A percentile compares a stretch with the other conserved stretches of the same genome.
These are phyloP conservation scores for Talaromyces stipitatus DNA, from an alignment of 495 filamentous ascomycete genomes.

Conservation along the genomic window DNA sequence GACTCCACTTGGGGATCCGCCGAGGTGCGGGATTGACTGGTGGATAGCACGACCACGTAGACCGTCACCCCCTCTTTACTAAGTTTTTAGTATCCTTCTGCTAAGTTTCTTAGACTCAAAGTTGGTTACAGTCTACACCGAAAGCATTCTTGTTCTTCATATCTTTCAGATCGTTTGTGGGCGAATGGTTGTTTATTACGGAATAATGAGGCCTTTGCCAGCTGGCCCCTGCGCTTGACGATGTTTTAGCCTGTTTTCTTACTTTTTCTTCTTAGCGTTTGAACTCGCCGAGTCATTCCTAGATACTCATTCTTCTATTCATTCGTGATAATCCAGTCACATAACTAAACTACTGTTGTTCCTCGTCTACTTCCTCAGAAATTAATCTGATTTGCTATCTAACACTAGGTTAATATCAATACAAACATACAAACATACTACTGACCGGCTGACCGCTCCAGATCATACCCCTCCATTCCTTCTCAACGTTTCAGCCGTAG, in stretches of 20 bases:
- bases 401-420: background rate
- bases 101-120: background rate
- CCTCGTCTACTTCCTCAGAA: too few species aligned
- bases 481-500: background rate
- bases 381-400: background rate
- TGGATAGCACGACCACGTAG: slow-evolving; percentile 5
- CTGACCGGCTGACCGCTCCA: background rate
- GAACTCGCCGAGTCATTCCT: background rate
- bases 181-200: background rate
- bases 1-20: background rate
- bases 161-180: background rate
- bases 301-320: background rate
- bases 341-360: too few species aligned
- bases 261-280: background rate
- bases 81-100: background rate
- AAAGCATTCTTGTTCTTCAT: background rate
- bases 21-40: slow-evolving; percentile 5
- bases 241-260: background rate
- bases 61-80: slow-evolving; percentile 1
- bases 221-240: background rate
- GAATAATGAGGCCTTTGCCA: background rate
- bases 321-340: too few species aligned
- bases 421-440: background rate
- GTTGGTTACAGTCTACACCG: too few species aligned
- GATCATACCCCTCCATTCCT: background rate